Base-by-base conservation (phyloP, 2,329 filamentous ascomycete species). In the Beauveria varroae region DNA sequence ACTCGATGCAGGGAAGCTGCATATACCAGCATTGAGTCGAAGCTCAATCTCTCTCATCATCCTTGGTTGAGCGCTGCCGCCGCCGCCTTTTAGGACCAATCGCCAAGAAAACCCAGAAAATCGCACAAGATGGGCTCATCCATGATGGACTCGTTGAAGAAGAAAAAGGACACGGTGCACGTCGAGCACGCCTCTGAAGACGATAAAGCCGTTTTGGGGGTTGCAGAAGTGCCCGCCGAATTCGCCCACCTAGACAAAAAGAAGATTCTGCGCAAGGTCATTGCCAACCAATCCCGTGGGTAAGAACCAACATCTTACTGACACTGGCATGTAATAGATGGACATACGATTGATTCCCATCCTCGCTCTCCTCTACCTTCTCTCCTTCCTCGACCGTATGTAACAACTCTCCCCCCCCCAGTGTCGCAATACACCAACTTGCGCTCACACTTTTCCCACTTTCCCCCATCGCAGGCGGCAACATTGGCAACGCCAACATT, bases 331-430 rank as follows among this genome's bases (percentile, higher is more conserved):
- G 3, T n/a, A 10, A 10, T 40, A 78, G 75, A 77, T 79, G 72
- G 76, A 79, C 60, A 62, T 75, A n/a, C 75, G 73, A 3, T 68
- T 79, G 30, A 76, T 79, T 30, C 82, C 82, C 0, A 78, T 78
- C 86, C 64, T 92, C 82, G 76, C 88, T 34, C 28, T 81, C 60
- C 76, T 88, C 1, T 88, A 87, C 65, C 74, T 88, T 0, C 75
- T 88, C 1, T 86, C 83, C 55, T 88, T 86, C 67, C 77, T 88
- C 24, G 86, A 88, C 69, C 76, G 76, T 70, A 44, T 60, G 68
- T 43, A 16, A 2, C 30, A 34, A 5, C n/a, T n/a, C n/a, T n/a
- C n/a, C n/a, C n/a, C 18, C 26, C 47, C 14, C 8, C 24, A 7
- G 37, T 43, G 14, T 16, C 22, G 26, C 22, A 46, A 34, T 10